A percentile compares a stretch with the other conserved stretches of the same genome.
These are phyloP conservation scores for Peronospora farinosa DNA, from an alignment of 352 stramenopile genomes.

Conservation along the genomic window DNA sequence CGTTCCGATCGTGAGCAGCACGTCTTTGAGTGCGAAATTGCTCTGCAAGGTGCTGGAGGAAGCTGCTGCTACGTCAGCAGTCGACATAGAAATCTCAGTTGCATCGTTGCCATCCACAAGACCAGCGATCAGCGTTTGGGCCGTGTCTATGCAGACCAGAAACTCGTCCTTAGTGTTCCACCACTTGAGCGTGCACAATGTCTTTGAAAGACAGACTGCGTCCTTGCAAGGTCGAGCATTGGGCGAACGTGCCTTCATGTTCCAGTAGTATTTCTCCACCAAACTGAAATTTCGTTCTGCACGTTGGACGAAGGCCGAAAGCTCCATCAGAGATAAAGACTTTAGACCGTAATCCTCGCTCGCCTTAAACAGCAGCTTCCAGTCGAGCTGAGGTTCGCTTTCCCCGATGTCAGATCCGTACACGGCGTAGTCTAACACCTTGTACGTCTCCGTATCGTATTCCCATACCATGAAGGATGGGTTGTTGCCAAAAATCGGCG, in stretches of 20 bases:
- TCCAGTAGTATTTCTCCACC: conserved; percentile 70
- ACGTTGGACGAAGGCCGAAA: conserved; percentile 44
- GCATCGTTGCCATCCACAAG: background rate
- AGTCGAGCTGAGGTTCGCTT: conserved; percentile 42
- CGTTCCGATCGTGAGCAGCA: conserved; percentile 39
- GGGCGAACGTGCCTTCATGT: conserved; percentile 76
- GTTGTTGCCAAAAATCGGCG: conserved; percentile 88
- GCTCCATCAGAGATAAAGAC: conserved; percentile 35
- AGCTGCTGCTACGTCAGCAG: conserved; percentile 4
- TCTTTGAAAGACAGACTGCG: conserved; percentile 47
- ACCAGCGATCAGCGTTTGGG: conserved; percentile 8
- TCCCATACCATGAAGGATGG: conserved; percentile 89
- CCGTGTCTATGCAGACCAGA: conserved; percentile 51
- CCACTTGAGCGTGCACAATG: conserved; percentile 78
- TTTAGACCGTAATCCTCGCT: conserved; percentile 54
- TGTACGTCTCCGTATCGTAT: conserved; percentile 63
- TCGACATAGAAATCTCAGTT: conserved; percentile 1
- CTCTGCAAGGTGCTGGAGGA: conserved; percentile 7
- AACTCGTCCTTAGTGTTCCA: conserved; percentile 71
- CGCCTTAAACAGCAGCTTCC: conserved; percentile 54
- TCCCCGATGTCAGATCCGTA: conserved; percentile 68
- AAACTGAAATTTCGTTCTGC: conserved; percentile 46
- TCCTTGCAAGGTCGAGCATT: conserved; percentile 39
- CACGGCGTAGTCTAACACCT: conserved; percentile 71
- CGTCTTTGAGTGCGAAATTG: conserved; percentile 20